Base-by-base conservation (phyloP, 176 grass and related monocot genomes). In the Tillandsia leiboldiana region DNA sequence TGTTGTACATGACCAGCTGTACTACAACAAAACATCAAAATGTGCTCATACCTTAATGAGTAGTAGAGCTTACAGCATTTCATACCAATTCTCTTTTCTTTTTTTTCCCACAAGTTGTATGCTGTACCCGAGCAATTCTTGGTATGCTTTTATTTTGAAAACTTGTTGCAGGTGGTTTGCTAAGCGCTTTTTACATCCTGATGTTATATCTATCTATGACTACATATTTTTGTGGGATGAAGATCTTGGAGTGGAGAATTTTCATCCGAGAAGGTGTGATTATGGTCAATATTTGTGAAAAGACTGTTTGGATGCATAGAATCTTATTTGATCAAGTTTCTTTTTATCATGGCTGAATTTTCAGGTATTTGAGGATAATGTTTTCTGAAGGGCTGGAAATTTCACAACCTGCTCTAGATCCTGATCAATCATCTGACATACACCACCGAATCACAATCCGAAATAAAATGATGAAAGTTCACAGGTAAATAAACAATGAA, bases 181-280 rank as follows among this genome's bases (percentile, higher is more conserved):
- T 0, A 97, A 97, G 70, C 86, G 93, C 49, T 97, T 97, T 82
- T 72, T 97, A 49, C 93, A 97, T 49, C 93, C 93, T 56, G 84
- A 89, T 75, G 81, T 97, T 7, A 84, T 97, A 62, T 79, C 79
- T 77, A 83, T 75, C 17, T 92, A 97, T 2, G 82, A 90, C 66
- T 91, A 92, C 68, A 87, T 97, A 26, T 97, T 97, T 79, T 68
- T 97, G 51, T 97, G 93, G 93, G 93, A 97, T 71, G 93, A 97
- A 81, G 93, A 97, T 79, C 84, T 97, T 68, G 93, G 93, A 56
- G 89, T 97, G n/a, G 86, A 92, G 2, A 87, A 81, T 59, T 97
- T 97, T 87, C 78, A 97, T 70, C 89, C 86, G 1, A 80, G 14
- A 85, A 92, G 89, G 93, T 92, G 85, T 20, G 53, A 0, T 50